phyloP scores from a whole-genome alignment of 257 asterid genomes.

The Rauvolfia tetraphylla region DNA sequence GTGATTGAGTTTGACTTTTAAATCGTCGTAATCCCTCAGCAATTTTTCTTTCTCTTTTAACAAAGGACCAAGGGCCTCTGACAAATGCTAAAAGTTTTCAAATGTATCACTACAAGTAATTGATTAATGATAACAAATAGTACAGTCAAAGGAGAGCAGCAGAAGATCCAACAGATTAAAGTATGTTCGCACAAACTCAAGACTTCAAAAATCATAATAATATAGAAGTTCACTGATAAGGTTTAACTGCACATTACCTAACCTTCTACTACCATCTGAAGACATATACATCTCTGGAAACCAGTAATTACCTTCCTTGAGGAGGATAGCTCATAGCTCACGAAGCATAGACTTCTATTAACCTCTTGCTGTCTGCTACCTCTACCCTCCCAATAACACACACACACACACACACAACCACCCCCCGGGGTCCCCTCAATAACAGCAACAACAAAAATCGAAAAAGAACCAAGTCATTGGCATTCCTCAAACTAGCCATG shows the following conservation, averaged over 20 bases:
- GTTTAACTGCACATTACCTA: background rate
- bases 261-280: background rate
- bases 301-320: background rate
- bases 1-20: conserved; percentile 44
- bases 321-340: background rate
- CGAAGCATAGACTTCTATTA: too few species aligned
- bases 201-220: background rate
- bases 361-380: too few species aligned
- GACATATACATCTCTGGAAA: background rate
- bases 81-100: conserved; percentile 61
- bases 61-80: conserved; percentile 66
- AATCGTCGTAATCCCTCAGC: conserved; percentile 33
- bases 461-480: background rate
- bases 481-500: background rate
- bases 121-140: background rate
- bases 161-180: background rate
- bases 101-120: conserved; percentile 19
- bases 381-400: too few species aligned
- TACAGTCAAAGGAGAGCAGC: background rate
- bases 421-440: too few species aligned
- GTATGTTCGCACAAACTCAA: background rate
- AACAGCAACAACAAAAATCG: background rate
- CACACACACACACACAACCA: too few species aligned
- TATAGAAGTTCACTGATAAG: background rate
- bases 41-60: conserved; percentile 52